Percentiles rank a stretch among this genome's conserved stretches.
Evolutionary conservation across 805 yeast genomes (phyloP).

Genomic region (Kodamaea hsintzibuensis): DNA sequence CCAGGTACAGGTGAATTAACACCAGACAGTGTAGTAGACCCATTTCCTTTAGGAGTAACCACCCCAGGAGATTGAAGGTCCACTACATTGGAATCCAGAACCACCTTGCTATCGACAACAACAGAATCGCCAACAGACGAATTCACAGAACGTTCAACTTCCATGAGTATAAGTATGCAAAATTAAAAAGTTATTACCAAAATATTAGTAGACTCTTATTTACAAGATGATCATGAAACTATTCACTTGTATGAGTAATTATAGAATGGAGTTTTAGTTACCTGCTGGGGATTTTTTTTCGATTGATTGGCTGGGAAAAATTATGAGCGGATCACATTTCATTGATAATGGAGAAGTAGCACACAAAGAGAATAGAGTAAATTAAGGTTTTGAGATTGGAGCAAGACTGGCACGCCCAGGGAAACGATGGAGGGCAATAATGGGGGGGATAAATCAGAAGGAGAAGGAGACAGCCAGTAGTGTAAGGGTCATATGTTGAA

Average conservation of each 20-base stretch:
- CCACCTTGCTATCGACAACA: background rate
- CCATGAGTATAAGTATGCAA: background rate
- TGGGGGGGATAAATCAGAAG: too few species aligned
- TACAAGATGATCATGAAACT: background rate
- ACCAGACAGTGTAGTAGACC: background rate
- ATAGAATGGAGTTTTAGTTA: background rate
- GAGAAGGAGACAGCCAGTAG: background rate
- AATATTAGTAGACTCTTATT: background rate
- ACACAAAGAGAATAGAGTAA: background rate
- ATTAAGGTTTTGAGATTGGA: constrained; percentile 1
- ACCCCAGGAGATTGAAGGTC: background rate
- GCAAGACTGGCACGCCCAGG: background rate
- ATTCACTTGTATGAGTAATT: background rate
- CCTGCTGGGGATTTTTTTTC: constrained; percentile 3
- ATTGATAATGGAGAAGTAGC: constrained; percentile 4
- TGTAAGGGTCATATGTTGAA: background rate
- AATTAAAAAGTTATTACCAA: background rate
- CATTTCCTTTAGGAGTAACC: background rate
- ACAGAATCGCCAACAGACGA: background rate
- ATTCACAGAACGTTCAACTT: background rate
- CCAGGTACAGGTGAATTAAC: background rate
- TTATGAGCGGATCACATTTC: constrained; percentile 4
- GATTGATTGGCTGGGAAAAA: constrained; percentile 7
- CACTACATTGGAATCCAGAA: background rate
- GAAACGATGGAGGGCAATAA: background rate